Base-by-base conservation (phyloP, 331 rosid genomes). In the Malus hybrid region DNA sequence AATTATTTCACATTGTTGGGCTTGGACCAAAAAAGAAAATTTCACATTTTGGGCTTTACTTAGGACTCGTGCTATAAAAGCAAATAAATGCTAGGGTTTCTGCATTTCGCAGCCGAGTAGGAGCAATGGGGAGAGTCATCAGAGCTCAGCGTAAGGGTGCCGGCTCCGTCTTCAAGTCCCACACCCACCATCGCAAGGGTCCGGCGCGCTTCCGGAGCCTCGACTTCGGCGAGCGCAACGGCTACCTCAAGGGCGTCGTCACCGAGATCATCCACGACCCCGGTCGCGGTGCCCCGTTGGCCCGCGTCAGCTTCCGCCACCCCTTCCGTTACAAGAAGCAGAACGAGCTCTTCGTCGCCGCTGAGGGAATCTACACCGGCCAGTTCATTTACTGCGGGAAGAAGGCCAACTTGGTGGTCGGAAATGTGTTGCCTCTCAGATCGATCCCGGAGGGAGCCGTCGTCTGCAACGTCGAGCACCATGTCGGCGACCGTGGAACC, bases 131-230 rank as follows among this genome's bases (percentile, higher is more conserved):
- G 5, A 73, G 82, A 6, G 85, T 82, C 1, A 82, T 82, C 65
- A 56, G 85, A 67, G 85, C 82, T 74, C 85, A 82, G 16, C 80
- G 85, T 73, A 78, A 82, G 80, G 85, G 85, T 42, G 85, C 82
- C 9, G 85, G 85, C 3, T 82, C 85, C n/a, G 74, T 82, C 67
- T 82, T 82, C 85, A 78, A 77, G 77, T 82, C 85, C 27, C 85
- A 82, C 77, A 82, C 85, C 9, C 82, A 82, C 82, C 85, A 82
- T 74, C 80, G 82, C 50, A 82, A 82, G 71, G 85, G 85, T 2
- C 80, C 85, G 1, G 82, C 85, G 4, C 75, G 82, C 7, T 82
- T 82, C 61, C 80, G 82, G 32, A 68, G 77, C 50, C 82, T 82
- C 42, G 85, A 82, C 42, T 82, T 78, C n/a, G 85, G 85, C 19